Conservation (phyloP, 257 asterid species). For the Gentiana straminea region DNA sequence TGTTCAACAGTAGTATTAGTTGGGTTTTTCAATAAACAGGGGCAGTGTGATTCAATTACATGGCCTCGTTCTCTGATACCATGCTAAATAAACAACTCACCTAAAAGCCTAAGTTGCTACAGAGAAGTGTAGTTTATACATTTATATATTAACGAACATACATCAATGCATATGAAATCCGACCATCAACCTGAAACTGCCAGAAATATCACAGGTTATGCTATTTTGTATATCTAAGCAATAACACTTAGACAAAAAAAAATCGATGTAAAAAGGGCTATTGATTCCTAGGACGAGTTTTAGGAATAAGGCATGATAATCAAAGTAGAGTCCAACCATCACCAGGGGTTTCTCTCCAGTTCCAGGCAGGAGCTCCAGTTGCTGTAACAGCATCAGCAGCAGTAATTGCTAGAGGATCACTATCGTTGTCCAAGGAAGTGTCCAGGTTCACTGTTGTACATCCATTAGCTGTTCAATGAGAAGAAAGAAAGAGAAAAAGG, state of each 20-base stretch:
- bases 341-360: constrained; percentile 55
- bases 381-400: constrained; percentile 79
- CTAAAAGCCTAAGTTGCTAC: too few species aligned
- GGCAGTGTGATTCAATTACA: too few species aligned
- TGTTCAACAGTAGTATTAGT: too few species aligned
- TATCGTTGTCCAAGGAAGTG: constrained; percentile 72
- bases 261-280: neutral
- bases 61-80: too few species aligned
- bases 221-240: too few species aligned
- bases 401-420: constrained; percentile 80
- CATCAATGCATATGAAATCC: neutral
- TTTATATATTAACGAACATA: neutral
- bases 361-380: constrained; percentile 88
- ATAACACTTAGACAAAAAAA: too few species aligned
- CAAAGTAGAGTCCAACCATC: constrained; percentile 8
- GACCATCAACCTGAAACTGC: too few species aligned
- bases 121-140: too few species aligned
- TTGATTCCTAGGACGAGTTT: constrained; percentile 1
- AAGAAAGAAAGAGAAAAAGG: neutral
- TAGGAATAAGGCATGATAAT: neutral
- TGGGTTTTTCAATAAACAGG: too few species aligned
- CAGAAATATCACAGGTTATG: too few species aligned
- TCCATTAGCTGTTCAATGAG: constrained; percentile 47
- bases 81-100: too few species aligned
- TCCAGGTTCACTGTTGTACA: constrained; percentile 64